These are phyloP conservation scores for Aureobasidium sp. DNA, from an alignment of 2,329 filamentous ascomycete species.

Conservation along the genomic window DNA sequence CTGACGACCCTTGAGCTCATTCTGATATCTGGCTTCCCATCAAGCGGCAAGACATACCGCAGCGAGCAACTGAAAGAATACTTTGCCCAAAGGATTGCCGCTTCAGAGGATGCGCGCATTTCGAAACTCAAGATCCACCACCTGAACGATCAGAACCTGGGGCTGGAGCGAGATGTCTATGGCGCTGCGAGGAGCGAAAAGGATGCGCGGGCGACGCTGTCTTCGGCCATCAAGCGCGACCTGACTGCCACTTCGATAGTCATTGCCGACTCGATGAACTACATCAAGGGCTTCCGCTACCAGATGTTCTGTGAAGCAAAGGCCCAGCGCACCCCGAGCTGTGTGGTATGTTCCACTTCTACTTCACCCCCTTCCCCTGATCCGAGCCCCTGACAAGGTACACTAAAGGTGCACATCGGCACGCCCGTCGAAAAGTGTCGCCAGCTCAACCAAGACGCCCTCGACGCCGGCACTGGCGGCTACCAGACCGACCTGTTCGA, in stretches of 20 bases:
- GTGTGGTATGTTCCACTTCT: constrained; percentile 46
- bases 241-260: constrained; percentile 66
- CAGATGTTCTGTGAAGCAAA: constrained; percentile 81
- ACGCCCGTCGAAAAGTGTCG: constrained; percentile 47
- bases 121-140: constrained; percentile 57
- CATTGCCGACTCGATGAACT: constrained; percentile 71
- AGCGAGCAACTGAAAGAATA: constrained; percentile 55
- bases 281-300: constrained; percentile 85
- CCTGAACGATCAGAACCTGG: constrained; percentile 63
- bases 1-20: constrained; percentile 40
- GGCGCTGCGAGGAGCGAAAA: constrained; percentile 72
- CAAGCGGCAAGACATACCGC: constrained; percentile 54
- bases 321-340: constrained; percentile 64
- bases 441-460: constrained; percentile 50
- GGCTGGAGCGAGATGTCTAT: constrained; percentile 63
- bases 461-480: constrained; percentile 29
- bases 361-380: neutral
- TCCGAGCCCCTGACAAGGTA: constrained; percentile 26
- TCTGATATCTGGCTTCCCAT: constrained; percentile 54
- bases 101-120: constrained; percentile 37
- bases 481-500: constrained; percentile 60
- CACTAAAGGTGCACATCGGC: constrained; percentile 51
- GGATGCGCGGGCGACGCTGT: constrained; percentile 66
- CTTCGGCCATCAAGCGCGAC: constrained; percentile 68
- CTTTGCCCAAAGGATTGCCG: constrained; percentile 50